These are phyloP conservation scores for Protomyces inundatus DNA, from an alignment of 1,139 yeast genomes.

Conservation along the genomic window DNA sequence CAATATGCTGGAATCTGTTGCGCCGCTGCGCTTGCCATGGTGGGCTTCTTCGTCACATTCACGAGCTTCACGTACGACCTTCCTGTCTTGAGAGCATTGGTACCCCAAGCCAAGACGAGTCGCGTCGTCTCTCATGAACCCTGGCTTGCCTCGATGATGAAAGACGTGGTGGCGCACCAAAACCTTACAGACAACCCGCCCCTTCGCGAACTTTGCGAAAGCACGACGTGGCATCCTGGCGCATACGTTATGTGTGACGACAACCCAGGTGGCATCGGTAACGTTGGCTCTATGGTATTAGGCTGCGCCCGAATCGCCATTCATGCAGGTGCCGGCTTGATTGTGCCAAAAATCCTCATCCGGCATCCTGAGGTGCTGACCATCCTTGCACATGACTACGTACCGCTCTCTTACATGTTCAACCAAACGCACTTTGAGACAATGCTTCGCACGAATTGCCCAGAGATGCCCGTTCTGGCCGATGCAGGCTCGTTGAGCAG, in stretches of 20 bases:
- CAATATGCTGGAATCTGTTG: no score
- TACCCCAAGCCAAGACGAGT: no score
- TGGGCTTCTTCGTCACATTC: no score
- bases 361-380: background rate
- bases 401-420: background rate
- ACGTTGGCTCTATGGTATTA: background rate
- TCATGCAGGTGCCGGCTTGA: constrained; percentile 1
- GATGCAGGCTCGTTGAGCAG: no score
- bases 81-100: no score
- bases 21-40: no score
- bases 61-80: no score
- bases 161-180: no score
- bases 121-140: no score
- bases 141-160: no score
- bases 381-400: background rate
- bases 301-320: constrained; percentile 2
- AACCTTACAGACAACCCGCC: background rate
- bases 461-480: no score
- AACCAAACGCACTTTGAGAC: background rate
- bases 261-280: constrained; percentile 10
- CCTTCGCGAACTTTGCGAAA: background rate
- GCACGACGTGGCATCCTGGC: constrained; percentile 1
- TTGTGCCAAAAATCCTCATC: constrained; percentile 4
- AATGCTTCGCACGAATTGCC: no score
- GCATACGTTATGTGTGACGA: background rate